A percentile compares a stretch with the other conserved stretches of the same genome.
phyloP scores from a whole-genome alignment of 1,139 yeast species.

The Protomyces gravidus region DNA sequence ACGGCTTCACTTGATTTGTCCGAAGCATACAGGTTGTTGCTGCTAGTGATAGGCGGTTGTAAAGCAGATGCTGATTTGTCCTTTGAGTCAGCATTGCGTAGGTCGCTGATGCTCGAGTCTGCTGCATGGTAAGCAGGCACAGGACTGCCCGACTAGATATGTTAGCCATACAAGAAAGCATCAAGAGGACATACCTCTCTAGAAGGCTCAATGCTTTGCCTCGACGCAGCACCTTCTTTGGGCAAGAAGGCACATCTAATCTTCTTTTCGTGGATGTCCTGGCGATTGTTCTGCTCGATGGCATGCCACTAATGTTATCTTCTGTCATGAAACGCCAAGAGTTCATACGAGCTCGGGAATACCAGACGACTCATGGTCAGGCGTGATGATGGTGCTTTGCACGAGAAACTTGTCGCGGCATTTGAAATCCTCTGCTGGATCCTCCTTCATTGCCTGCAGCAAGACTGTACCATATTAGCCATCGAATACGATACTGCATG shows the following conservation, averaged over 20 bases:
- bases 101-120: conserved; percentile 33
- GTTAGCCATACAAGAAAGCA: background rate
- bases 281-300: conserved; percentile 60
- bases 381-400: conserved; percentile 68
- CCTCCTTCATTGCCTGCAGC: conserved; percentile 74
- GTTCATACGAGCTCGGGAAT: conserved; percentile 29
- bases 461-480: too few relatives aligned
- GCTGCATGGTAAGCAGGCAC: conserved; percentile 29
- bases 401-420: conserved; percentile 90
- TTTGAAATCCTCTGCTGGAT: conserved; percentile 66
- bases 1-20: background rate
- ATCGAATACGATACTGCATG: too few relatives aligned
- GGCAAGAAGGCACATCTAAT: conserved; percentile 66
- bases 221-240: conserved; percentile 11
- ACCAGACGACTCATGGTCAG: conserved; percentile 33
- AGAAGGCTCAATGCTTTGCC: conserved; percentile 13
- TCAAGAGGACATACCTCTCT: background rate
- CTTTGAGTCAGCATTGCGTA: background rate
- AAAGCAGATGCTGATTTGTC: background rate
- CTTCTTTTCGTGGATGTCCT: conserved; percentile 63
- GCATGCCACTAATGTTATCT: conserved; percentile 52
- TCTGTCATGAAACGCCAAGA: background rate
- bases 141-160: conserved; percentile 9
- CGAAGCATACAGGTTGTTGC: background rate
- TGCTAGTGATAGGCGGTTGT: background rate